phyloP scores from a whole-genome alignment of 192 early-diverging fungal species.

The Dispira parvispora region DNA sequence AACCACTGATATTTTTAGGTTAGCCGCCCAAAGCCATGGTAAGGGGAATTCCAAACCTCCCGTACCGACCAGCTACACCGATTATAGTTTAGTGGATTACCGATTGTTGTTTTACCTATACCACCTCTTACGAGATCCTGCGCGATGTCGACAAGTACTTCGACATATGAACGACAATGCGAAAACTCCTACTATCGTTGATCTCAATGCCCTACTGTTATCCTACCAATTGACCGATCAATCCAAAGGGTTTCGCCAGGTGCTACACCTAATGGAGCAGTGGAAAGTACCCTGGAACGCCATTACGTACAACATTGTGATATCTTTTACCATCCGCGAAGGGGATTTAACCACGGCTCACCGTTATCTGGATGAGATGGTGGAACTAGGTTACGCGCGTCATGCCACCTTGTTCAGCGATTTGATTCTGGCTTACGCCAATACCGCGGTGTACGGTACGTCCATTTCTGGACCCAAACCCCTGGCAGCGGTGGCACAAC shows the following conservation, averaged over 20 bases:
- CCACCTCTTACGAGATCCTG: background rate
- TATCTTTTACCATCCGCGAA: background rate
- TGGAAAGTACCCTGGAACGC: background rate
- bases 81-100: background rate
- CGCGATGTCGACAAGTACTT: background rate
- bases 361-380: background rate
- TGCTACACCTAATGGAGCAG: background rate
- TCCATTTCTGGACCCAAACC: background rate
- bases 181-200: background rate
- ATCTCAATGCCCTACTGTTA: background rate
- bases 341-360: background rate
- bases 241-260: background rate
- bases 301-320: background rate
- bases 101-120: background rate
- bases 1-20: too few species aligned
- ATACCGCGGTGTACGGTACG: slow-evolving; percentile 1
- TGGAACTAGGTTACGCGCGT: background rate
- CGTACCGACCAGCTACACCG: too few species aligned
- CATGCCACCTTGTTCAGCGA: background rate
- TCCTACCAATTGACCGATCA: background rate
- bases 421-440: background rate
- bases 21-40: too few species aligned
- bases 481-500: background rate
- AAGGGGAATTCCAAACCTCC: too few species aligned
- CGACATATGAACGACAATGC: background rate